phyloP scores from a whole-genome alignment of 352 stramenopile species.

The Thalassiosira hispida region DNA sequence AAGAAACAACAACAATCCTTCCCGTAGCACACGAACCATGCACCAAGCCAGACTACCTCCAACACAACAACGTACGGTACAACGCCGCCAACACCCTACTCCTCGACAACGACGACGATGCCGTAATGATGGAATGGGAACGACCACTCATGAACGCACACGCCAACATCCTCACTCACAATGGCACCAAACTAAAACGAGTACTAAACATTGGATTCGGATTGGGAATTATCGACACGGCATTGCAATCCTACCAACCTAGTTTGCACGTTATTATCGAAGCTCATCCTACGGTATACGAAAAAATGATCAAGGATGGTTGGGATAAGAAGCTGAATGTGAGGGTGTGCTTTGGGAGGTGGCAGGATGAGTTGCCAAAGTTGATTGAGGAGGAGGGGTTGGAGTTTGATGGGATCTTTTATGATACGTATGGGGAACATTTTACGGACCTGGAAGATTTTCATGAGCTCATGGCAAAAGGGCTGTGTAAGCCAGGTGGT shows the following conservation, averaged over 20 bases:
- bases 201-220: constrained; percentile 88
- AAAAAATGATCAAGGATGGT: constrained; percentile 78
- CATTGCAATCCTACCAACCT: constrained; percentile 77
- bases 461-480: constrained; percentile 72
- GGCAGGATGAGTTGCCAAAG: constrained; percentile 84
- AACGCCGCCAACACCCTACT: constrained; percentile 73
- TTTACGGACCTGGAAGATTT: constrained; percentile 87
- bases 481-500: constrained; percentile 77
- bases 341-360: constrained; percentile 81
- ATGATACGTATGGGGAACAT: constrained; percentile 88
- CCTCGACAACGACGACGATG: constrained; percentile 83
- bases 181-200: constrained; percentile 33
- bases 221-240: constrained; percentile 86
- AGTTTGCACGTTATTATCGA: constrained; percentile 84
- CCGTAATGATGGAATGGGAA: constrained; percentile 91
- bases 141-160: constrained; percentile 86
- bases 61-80: constrained; percentile 61
- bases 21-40: constrained; percentile 65
- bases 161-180: constrained; percentile 75
- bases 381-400: constrained; percentile 59
- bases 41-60: constrained; percentile 78
- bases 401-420: constrained; percentile 86
- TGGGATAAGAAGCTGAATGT: constrained; percentile 85
- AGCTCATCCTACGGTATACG: constrained; percentile 85
- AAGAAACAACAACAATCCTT: not conserved